A percentile compares a stretch with the other conserved stretches of the same genome.
phyloP scores from a whole-genome alignment of 148 eudicot genomes.

The Spergularia bocconei region DNA sequence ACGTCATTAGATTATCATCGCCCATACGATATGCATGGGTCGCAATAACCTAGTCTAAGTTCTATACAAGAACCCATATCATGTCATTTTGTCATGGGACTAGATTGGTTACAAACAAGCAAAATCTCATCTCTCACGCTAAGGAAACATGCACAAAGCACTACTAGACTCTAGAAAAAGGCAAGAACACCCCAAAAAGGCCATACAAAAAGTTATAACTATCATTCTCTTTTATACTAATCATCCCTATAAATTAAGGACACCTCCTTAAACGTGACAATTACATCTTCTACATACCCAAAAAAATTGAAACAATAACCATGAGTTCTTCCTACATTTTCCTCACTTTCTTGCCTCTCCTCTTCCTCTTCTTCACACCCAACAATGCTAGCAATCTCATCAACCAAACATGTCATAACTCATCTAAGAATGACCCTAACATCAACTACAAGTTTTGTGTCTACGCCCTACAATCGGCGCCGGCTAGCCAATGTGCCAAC shows the following conservation, averaged over 20 bases:
- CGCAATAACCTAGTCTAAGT: too few species aligned
- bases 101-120: background rate
- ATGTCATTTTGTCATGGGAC: too few species aligned
- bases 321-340: slow-evolving; percentile 9
- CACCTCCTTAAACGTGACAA: background rate
- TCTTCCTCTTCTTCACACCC: background rate
- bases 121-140: background rate
- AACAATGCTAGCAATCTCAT: slow-evolving; percentile 12
- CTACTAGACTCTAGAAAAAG: slow-evolving; percentile 6
- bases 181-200: background rate
- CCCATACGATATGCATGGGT: too few species aligned
- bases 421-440: slow-evolving; percentile 20
- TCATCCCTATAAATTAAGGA: background rate
- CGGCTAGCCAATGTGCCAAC: slow-evolving; percentile 29
- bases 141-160: background rate
- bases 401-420: slow-evolving; percentile 26
- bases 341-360: slow-evolving; percentile 7
- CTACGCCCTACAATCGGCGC: slow-evolving; percentile 27
- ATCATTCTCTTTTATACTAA: background rate
- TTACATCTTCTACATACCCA: background rate
- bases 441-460: slow-evolving; percentile 27
- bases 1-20: too few species aligned
- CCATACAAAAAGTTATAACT: background rate
- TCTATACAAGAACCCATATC: too few species aligned
- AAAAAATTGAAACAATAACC: background rate